Evolutionary conservation across 768 basidiomycete genomes (phyloP).

Genomic region (Terana coerulea): DNA sequence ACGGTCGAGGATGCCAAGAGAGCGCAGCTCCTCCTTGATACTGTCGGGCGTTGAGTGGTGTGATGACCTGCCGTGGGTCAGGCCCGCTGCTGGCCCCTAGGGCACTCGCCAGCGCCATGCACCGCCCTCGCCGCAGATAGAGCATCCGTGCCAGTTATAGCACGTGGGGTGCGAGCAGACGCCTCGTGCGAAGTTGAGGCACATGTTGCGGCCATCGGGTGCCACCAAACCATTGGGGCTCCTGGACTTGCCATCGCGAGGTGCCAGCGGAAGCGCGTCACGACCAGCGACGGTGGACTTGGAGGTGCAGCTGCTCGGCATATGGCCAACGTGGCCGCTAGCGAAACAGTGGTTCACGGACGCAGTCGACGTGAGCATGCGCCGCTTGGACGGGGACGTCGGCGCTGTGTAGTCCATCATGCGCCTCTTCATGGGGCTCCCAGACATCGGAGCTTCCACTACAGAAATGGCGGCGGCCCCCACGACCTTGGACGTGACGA

Average conservation of each 20-base stretch:
- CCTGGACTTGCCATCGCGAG: background rate
- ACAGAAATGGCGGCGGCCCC: no score
- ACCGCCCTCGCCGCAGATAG: background rate
- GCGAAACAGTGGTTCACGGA: slow-evolving; percentile 2
- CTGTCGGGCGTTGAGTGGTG: slow-evolving; percentile 25
- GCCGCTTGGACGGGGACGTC: no score
- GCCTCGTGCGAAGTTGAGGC: background rate
- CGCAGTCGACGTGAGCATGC: no score
- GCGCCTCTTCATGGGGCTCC: no score
- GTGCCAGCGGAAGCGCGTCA: background rate
- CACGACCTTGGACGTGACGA: no score
- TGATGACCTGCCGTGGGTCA: slow-evolving; percentile 32
- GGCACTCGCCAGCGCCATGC: background rate
- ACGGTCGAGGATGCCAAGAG: slow-evolving; percentile 12
- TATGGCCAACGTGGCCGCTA: background rate
- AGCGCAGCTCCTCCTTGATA: slow-evolving; percentile 15
- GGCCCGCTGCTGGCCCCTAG: background rate
- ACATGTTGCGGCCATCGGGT: background rate
- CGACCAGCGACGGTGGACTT: background rate
- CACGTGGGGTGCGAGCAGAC: background rate
- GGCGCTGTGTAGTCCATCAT: no score
- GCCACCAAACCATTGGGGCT: background rate
- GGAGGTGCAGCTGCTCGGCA: background rate
- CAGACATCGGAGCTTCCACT: no score
- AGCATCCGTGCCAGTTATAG: background rate